phyloP scores from a whole-genome alignment of 805 yeast genomes.

The Candida montana region DNA sequence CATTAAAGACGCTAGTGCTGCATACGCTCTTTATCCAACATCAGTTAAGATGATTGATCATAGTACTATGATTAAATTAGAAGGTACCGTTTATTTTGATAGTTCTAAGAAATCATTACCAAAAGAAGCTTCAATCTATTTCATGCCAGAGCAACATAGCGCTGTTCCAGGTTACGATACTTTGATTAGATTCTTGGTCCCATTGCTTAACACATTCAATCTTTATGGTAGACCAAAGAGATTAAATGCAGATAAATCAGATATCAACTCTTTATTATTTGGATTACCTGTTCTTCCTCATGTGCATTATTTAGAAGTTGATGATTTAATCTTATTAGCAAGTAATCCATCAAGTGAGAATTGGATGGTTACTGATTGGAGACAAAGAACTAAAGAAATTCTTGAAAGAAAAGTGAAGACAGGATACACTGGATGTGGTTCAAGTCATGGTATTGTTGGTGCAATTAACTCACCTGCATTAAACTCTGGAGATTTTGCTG shows the following conservation, averaged over 20 bases:
- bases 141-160: slow-evolving; percentile 82
- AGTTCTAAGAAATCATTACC: slow-evolving; percentile 41
- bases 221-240: slow-evolving; percentile 77
- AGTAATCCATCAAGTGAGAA: slow-evolving; percentile 28
- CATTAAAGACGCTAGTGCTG: slow-evolving; percentile 60
- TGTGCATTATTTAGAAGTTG: slow-evolving; percentile 63
- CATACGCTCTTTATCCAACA: slow-evolving; percentile 91
- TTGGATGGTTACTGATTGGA: slow-evolving; percentile 65
- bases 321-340: slow-evolving; percentile 47
- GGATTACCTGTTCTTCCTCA: slow-evolving; percentile 81
- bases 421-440: slow-evolving; percentile 81
- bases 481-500: slow-evolving; percentile 29
- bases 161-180: slow-evolving; percentile 82
- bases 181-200: slow-evolving; percentile 73
- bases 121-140: slow-evolving; percentile 57
- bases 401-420: slow-evolving; percentile 45
- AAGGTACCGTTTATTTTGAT: slow-evolving; percentile 68
- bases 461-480: slow-evolving; percentile 49
- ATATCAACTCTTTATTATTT: slow-evolving; percentile 60
- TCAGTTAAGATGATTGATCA: slow-evolving; percentile 74
- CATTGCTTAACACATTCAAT: slow-evolving; percentile 68
- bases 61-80: slow-evolving; percentile 83
- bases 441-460: slow-evolving; percentile 54
- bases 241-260: slow-evolving; percentile 64
- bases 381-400: slow-evolving; percentile 46